phyloP scores from a whole-genome alignment of 805 yeast species.

The Lachancea cidri region DNA sequence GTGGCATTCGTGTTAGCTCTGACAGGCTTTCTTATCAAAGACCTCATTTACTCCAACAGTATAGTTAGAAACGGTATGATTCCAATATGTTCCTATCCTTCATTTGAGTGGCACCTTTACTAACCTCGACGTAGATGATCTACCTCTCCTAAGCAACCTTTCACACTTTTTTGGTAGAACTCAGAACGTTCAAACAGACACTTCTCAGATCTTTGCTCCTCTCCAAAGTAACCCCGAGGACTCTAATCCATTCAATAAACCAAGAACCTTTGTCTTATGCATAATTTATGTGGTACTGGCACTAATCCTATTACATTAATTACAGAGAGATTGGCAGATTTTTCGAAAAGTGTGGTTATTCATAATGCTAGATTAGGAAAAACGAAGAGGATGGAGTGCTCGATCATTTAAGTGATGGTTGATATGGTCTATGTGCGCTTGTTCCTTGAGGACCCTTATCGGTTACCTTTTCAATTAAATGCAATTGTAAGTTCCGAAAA shows the following conservation, averaged over 20 bases:
- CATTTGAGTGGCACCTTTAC: too few relatives aligned
- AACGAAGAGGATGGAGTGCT: background rate
- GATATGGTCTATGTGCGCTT: too few relatives aligned
- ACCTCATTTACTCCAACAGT: too few relatives aligned
- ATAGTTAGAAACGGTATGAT: too few relatives aligned
- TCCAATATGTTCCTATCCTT: too few relatives aligned
- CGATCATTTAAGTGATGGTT: background rate
- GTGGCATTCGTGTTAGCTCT: too few relatives aligned
- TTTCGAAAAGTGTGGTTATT: background rate
- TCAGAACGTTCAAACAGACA: background rate
- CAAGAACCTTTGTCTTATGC: conserved; percentile 14
- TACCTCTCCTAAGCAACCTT: background rate
- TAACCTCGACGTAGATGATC: background rate
- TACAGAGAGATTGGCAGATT: background rate
- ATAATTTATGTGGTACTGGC: conserved; percentile 10
- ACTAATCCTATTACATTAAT: background rate
- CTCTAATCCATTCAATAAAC: conserved; percentile 21
- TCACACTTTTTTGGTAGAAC: too few relatives aligned
- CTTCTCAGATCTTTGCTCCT: conserved; percentile 13
- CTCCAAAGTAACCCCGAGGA: conserved; percentile 20
- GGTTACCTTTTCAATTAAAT: background rate
- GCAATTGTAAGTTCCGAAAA: conserved; percentile 3
- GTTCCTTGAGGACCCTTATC: too few relatives aligned
- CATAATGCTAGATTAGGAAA: background rate
- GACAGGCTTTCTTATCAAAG: too few relatives aligned